Evolutionary conservation across 768 basidiomycete genomes (phyloP), one percentile per base, ranked within the genome.

Genomic region (Amanita rubescens): DNA sequence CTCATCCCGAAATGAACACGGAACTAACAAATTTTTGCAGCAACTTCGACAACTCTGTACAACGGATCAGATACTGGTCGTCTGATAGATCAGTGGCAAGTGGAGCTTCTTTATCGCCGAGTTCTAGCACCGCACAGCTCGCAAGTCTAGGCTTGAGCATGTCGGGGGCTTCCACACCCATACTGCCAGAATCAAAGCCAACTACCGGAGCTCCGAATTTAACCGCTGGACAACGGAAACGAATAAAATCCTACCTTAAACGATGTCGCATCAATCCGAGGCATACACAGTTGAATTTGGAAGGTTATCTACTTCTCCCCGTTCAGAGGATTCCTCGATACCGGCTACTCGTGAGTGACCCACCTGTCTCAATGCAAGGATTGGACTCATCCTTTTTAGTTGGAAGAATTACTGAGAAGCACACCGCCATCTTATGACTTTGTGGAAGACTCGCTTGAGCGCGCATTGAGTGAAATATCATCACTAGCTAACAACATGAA

Each of bases 281-380:
- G 25, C 95, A 97, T 65, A 91, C 90, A 8, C 95, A 98, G 63
- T 79, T 98, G 37, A 94, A 93, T 64, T 69, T 97, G 59, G 94
- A 97, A 70, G 90, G 89, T 3, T 98, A 98, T 65, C 71, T 99
- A 19, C 77, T 99, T 7, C 79, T 98, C 42, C 96, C 96, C 34
- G 87, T 99, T 12, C 96, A 99, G 65, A 84, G 96, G 50, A 90
- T 99, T 63, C 96, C 96, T 12, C 84, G 96, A n/a, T 99, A 99
- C 72, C 84, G 90, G 55, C 71, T 99, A 54, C 75, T 99, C 60
- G 92, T 96, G 62, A 67, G 85, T 74, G n/a, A 33, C 55, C 55
- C 15, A 22, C 55, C 22, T 30, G 3, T 25, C 25, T 17, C 55
- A 20, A 20, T 17, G 7, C 49, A 59, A 39, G 55, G 52, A 41